Evolutionary conservation across 176 grass and related monocot species (phyloP).

Genomic region (Zizania latifolia): DNA sequence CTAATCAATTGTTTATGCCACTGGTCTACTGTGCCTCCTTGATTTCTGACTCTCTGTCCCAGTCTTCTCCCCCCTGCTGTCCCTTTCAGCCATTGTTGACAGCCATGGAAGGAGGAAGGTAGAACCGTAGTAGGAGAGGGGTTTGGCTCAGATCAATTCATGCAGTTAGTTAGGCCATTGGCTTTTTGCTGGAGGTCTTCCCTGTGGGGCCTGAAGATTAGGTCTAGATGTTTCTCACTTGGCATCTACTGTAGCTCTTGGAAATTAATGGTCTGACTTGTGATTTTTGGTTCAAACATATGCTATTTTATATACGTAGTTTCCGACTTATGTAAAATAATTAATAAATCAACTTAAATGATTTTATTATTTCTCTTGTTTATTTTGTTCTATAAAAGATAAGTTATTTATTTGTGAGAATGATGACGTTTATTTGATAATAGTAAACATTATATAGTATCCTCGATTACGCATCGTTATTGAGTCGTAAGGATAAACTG

Average conservation of each 20-base stretch:
- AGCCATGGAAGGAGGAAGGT: not conserved
- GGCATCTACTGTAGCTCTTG: not conserved
- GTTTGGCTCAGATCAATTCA: not conserved
- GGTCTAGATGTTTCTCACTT: not conserved
- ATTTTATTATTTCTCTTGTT: too few species aligned
- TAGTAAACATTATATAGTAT: too few species aligned
- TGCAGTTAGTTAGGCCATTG: not conserved
- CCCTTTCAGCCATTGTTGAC: not conserved
- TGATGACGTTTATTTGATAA: too few species aligned
- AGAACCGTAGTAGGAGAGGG: not conserved
- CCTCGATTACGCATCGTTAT: too few species aligned
- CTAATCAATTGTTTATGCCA: conserved; percentile 3
- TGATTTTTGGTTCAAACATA: too few species aligned
- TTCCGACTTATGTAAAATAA: too few species aligned
- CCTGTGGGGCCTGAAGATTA: not conserved
- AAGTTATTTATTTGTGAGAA: too few species aligned
- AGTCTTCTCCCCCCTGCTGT: not conserved
- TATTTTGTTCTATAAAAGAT: too few species aligned
- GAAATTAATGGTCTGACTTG: not conserved
- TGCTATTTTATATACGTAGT: too few species aligned
- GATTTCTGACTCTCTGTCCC: not conserved
- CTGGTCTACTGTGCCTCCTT: not conserved
- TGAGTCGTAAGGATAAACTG: too few species aligned
- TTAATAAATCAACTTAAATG: too few species aligned
- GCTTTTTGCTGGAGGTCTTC: not conserved